These are phyloP conservation scores for Candida suzukii DNA, from an alignment of 805 yeast genomes.

Conservation along the genomic window DNA sequence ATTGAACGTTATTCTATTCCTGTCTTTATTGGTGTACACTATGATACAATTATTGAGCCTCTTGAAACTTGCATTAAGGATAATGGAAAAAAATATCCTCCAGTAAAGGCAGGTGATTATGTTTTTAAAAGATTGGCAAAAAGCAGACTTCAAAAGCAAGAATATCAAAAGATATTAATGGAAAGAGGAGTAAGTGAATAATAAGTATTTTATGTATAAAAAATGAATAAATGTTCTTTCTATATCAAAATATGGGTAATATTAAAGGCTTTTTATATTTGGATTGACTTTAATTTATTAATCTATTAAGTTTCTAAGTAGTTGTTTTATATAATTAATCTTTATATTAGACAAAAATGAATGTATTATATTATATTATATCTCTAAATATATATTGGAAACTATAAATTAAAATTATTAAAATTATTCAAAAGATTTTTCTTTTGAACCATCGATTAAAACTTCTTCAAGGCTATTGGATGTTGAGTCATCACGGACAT, in stretches of 20 bases:
- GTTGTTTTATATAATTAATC: too few species aligned
- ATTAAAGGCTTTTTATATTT: too few species aligned
- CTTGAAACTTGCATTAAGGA: constrained; percentile 13
- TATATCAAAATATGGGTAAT: too few species aligned
- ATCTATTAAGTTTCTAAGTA: too few species aligned
- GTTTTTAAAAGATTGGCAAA: constrained; percentile 9
- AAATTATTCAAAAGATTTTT: not conserved
- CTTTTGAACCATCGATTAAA: not conserved
- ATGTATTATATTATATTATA: too few species aligned
- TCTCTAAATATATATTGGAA: too few species aligned
- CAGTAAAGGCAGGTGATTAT: constrained; percentile 11
- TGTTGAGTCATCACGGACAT: not conserved
- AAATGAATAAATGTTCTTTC: too few species aligned
- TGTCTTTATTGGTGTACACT: constrained; percentile 15
- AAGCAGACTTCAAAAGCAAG: constrained; percentile 8
- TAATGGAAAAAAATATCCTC: constrained; percentile 8
- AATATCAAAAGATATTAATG: constrained; percentile 3
- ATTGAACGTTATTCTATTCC: constrained; percentile 19
- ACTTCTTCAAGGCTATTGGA: constrained; percentile 5
- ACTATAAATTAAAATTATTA: not conserved
- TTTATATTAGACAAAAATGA: too few species aligned
- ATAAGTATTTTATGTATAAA: not conserved
- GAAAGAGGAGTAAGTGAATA: constrained; percentile 7
- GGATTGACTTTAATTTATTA: too few species aligned
- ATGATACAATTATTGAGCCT: constrained; percentile 13